Base-by-base conservation (phyloP, 768 basidiomycete species). In the Leccinum rimulosum region DNA sequence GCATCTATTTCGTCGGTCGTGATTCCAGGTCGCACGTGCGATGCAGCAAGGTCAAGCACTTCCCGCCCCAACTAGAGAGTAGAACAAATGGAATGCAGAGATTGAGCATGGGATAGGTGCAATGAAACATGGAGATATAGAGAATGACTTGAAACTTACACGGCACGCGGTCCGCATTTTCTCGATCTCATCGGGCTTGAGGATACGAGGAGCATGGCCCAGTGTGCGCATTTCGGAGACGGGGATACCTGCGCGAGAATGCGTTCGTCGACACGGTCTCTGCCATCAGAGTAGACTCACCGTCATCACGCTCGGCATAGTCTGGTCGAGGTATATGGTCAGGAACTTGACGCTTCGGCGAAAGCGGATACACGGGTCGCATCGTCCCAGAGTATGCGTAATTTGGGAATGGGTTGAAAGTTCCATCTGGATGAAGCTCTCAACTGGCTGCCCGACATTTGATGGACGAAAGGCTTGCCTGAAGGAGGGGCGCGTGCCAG, bases 1-100 rank as follows among this genome's bases (percentile, higher is more conserved):
- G 84, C 86, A 74, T 99, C 97, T 28, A 99, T 81, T 70, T 95
- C 93, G 69, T 98, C 95, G 2, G 97, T 98, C 11, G 96, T 97
- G 40, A 97, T 84, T 36, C 96, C 97, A n/a, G 95, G 92, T 47
- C 82, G 80, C 61, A 98, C 78, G 68, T 87, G 83, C 0, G 95
- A 84, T 1, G 95, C 96, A 17, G 92, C 89, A 57, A 92, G 80
- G 72, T 98, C 95, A 22, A 99, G 82, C n/a, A 99, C 88, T 76
- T 99, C 93, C 52, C 97, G 80, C 4, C 83, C 84, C 63, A 97
- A 80, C 97, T 98, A 51, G 51, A 55, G 58, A 36, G 55, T 30
- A 52, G 11, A 54, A 51, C 31, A 51, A 55, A 55, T 51, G 40
- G 27, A 52, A 53, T 55, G 12, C 57, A 58, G 30, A 59, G 53